Base-by-base conservation (phyloP, 345 rosid genomes). In the Euclidium syriacum region DNA sequence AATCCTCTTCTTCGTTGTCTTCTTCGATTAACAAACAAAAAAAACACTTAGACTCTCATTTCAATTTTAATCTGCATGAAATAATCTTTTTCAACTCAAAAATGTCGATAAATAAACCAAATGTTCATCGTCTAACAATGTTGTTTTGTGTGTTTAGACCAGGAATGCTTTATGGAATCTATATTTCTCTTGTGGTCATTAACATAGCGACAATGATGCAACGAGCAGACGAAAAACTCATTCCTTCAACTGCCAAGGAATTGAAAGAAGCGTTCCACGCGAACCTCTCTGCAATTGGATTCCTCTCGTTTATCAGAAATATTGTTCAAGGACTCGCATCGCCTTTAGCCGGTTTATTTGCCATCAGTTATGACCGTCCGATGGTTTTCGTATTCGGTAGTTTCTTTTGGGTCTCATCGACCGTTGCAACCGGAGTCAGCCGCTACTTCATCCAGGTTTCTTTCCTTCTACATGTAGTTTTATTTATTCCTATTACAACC, bases 161-260 rank as follows among this genome's bases (percentile, higher is more conserved):
- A 35, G 75, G 71, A 71, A 91, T 63, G 79, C 53, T 91, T 12
- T 84, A 58, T 44, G 98, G 96, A 43, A 33, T 91, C 71, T 86
- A 95, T 22, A 74, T 91, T 33, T 91, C 95, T 58, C 82, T 91
- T 50, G 56, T 91, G 39, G 80, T 88, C 17, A 79, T 91, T 64
- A 88, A 91, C 74, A 40, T 91, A 79, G 95, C 96, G 42, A 89
- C 96, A 23, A 78, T 88, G 58, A 91, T 91, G 95, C 88, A 88
- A 66, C 80, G 88, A 5, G 95, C 95, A n/a, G 96, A 91, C 26
- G 98, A 91, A 73, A 91, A 84, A 66, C 95, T 88, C 25, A 86
- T 88, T 42, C 95, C 91, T 19, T 62, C 96, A 14, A 87, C 84
- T 58, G 85, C 87, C 66, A 91, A 86, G 79, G 96, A 84, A 84